Evolutionary conservation across 352 stramenopile species (phyloP).

Genomic region (Vaucheria bursata): DNA sequence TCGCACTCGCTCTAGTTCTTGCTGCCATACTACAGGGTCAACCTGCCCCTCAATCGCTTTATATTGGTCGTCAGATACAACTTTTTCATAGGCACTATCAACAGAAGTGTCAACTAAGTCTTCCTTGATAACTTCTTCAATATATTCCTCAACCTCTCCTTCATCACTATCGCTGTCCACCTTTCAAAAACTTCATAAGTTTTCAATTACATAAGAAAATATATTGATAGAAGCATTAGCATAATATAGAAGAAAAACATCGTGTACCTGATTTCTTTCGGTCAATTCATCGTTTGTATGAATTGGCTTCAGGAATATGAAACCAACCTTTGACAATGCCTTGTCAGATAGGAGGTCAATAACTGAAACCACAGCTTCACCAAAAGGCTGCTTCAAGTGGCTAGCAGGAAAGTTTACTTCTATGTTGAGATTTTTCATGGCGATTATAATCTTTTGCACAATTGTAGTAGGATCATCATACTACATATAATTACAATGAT

Average conservation of each 20-base stretch:
- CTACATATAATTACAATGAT: too few relatives aligned
- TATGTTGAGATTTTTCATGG: conserved; percentile 52
- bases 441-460: conserved; percentile 56
- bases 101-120: too few relatives aligned
- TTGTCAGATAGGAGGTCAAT: conserved; percentile 56
- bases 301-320: conserved; percentile 33
- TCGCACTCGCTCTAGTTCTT: conserved; percentile 57
- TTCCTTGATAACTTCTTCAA: too few relatives aligned
- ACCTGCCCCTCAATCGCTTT: conserved; percentile 48
- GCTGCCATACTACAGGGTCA: conserved; percentile 54
- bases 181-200: too few relatives aligned
- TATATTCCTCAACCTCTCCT: too few relatives aligned
- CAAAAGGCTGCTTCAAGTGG: conserved; percentile 52
- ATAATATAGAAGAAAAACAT: too few relatives aligned
- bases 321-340: conserved; percentile 33
- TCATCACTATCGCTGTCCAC: too few relatives aligned
- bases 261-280: conserved; percentile 19
- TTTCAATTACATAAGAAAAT: too few relatives aligned
- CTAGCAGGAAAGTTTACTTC: conserved; percentile 53
- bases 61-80: too few relatives aligned
- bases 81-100: too few relatives aligned
- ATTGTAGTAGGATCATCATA: conserved; percentile 53
- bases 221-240: too few relatives aligned
- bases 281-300: conserved; percentile 33
- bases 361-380: conserved; percentile 51